Evolutionary conservation across 2,329 filamentous ascomycete species (phyloP).

Genomic region (Arthrobotrys musiformis): DNA sequence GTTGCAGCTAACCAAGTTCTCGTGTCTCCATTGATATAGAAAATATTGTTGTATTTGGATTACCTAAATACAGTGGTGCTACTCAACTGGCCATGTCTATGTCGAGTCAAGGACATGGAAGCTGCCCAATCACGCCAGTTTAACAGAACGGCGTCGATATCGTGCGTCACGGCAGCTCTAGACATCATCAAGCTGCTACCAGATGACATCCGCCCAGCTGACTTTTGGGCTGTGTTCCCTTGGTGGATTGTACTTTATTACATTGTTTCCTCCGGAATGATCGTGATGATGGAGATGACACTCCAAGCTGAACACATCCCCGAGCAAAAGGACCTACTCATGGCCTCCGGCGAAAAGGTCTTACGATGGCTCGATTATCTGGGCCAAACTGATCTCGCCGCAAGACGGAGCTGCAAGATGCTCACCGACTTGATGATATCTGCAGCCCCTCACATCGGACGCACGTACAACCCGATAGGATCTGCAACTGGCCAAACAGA

Average conservation of each 20-base stretch:
- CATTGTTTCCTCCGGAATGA: slow-evolving; percentile 57
- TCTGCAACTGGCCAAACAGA: slow-evolving; percentile 12
- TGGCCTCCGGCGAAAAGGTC: slow-evolving; percentile 58
- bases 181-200: slow-evolving; percentile 58
- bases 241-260: slow-evolving; percentile 59
- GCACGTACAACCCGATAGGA: slow-evolving; percentile 25
- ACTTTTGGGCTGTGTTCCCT: slow-evolving; percentile 57
- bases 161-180: slow-evolving; percentile 59
- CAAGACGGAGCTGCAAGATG: slow-evolving; percentile 58
- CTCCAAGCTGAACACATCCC: slow-evolving; percentile 59
- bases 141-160: slow-evolving; percentile 58
- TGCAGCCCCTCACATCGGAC: slow-evolving; percentile 41
- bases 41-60: slow-evolving; percentile 51
- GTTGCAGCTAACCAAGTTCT: slow-evolving; percentile 32
- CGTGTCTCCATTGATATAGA: slow-evolving; percentile 31
- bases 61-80: slow-evolving; percentile 58
- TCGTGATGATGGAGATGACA: slow-evolving; percentile 57
- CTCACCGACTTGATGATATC: slow-evolving; percentile 57
- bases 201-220: slow-evolving; percentile 56
- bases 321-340: slow-evolving; percentile 58
- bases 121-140: slow-evolving; percentile 56
- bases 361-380: slow-evolving; percentile 58
- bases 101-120: slow-evolving; percentile 56
- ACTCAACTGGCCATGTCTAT: slow-evolving; percentile 57
- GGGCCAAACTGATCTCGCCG: slow-evolving; percentile 58